These are phyloP conservation scores for Fusarium falciforme DNA, from an alignment of 2,329 filamentous ascomycete species.

Conservation along the genomic window DNA sequence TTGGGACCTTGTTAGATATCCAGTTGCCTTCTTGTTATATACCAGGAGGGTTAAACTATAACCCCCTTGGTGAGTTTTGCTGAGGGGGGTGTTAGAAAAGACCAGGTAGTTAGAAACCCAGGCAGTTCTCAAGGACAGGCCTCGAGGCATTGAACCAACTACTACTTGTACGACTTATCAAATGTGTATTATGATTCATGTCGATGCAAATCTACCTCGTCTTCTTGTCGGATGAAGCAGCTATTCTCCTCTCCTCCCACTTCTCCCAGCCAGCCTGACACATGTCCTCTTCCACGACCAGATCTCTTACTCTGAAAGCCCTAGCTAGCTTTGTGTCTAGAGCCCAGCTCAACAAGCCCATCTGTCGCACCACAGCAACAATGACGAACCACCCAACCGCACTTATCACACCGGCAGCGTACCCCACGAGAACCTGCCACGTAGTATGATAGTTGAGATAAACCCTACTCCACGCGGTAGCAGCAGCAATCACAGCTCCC, in stretches of 20 bases:
- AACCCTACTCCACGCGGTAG: slow-evolving; percentile 84
- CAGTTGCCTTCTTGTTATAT: background rate
- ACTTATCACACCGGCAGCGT: slow-evolving; percentile 74
- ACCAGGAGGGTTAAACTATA: background rate
- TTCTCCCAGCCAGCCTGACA: slow-evolving; percentile 93
- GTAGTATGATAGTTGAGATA: slow-evolving; percentile 95
- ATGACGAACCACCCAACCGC: slow-evolving; percentile 83
- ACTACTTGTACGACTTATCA: background rate
- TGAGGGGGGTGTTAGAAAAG: background rate
- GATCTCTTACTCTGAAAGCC: slow-evolving; percentile 80
- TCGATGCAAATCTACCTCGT: slow-evolving; percentile 43
- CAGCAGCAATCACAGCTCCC: slow-evolving; percentile 69
- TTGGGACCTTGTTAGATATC: background rate
- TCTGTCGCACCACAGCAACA: slow-evolving; percentile 73
- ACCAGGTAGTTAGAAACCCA: background rate
- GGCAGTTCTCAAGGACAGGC: background rate
- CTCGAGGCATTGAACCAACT: background rate
- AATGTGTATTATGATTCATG: background rate
- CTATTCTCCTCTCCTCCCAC: slow-evolving; percentile 73
- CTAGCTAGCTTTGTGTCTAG: slow-evolving; percentile 74
- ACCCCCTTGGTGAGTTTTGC: background rate
- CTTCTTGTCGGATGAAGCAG: slow-evolving; percentile 44
- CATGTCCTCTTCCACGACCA: slow-evolving; percentile 88
- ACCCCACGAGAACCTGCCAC: slow-evolving; percentile 87
- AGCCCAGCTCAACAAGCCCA: slow-evolving; percentile 78